Base-by-base conservation (phyloP, 441 rosid genomes). In the Hura crepitans region DNA sequence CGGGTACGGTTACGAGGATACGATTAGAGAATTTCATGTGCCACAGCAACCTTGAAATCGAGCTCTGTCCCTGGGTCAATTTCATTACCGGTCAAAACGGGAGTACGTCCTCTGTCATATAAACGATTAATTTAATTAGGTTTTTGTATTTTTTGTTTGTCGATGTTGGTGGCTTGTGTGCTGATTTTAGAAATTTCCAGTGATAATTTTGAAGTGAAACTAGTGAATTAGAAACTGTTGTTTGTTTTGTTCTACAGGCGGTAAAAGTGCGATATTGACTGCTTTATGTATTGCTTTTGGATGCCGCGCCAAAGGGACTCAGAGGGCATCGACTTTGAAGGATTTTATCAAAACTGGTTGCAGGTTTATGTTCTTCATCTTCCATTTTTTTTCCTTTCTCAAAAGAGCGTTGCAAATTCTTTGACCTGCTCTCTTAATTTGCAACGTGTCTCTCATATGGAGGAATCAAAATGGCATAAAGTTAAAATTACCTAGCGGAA, bases 221-320 rank as follows among this genome's bases (percentile, higher is more conserved):
- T 58, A 7, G n/a, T 47, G 22, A 60, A n/a, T 37, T 47, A 33
- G 45, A 61, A 4, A 72, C 20, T 61, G 9, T 45, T 62, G 66
- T 56, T 28, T 35, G 27, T 75, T 69, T 27, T 68, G 56, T 59
- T 66, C 77, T 33, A 28, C 80, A 86, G 98, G 98, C 57, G 98
- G 98, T 35, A 93, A 93, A 78, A 93, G 98, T 79, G 98, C 98
- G 14, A 83, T 93, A 72, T 72, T 93, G 78, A 90, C 98, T 64
- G 98, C 97, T 66, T 78, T 93, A 11, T 93, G 98, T 60, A 74
- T 93, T 58, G 98, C 97, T n/a, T 93, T 93, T 68, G 98, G 98
- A 1, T 83, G 91, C 78, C 87, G 97, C 54, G 98, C 97, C 0
- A 89, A 78, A 79, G 96, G 90, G 67, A 93, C 98, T 68, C 92